Conservation (phyloP, 441 rosid species). For the Raphanus hybrid region DNA sequence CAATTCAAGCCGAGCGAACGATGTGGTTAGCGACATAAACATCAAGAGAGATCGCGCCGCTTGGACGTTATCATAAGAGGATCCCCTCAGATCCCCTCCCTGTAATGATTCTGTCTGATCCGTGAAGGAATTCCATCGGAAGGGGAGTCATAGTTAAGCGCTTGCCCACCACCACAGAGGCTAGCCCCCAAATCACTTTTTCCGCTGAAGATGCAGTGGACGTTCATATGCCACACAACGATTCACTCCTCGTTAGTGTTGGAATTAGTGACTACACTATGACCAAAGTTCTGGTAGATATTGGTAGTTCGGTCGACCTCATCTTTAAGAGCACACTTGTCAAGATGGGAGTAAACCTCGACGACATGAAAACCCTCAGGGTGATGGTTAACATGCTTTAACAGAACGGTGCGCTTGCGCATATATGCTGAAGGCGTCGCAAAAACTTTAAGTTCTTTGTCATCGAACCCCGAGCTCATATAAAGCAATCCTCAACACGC, state of each 20-base stretch:
- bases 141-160: background rate
- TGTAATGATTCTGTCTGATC: background rate
- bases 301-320: background rate
- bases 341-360: too few species aligned
- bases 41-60: too few species aligned
- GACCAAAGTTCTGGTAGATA: background rate
- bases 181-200: background rate
- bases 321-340: background rate
- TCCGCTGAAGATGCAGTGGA: background rate
- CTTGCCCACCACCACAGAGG: background rate
- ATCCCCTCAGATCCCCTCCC: background rate
- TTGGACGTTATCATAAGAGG: background rate
- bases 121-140: background rate
- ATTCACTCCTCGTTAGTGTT: background rate
- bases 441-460: background rate
- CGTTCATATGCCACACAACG: background rate
- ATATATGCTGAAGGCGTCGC: background rate
- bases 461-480: background rate
- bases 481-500: background rate
- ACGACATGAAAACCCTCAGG: background rate
- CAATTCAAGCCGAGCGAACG: too few species aligned
- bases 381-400: too few species aligned
- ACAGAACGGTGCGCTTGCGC: background rate
- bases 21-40: too few species aligned
- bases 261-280: background rate